These are phyloP conservation scores for Diplodia intermedia DNA, from an alignment of 2,329 filamentous ascomycete genomes.

Conservation along the genomic window DNA sequence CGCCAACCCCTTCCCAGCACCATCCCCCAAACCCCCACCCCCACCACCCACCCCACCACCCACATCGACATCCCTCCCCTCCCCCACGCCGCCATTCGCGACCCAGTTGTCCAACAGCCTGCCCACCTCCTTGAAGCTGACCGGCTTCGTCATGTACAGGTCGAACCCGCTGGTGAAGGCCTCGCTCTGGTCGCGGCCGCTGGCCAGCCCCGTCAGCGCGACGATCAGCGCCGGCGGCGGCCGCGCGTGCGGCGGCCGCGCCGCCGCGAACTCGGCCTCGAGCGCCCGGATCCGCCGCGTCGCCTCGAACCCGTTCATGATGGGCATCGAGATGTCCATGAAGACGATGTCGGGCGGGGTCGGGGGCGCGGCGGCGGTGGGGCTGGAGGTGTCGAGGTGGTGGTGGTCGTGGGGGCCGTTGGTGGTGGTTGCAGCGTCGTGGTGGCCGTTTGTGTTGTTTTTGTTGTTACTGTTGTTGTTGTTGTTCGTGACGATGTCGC, in stretches of 20 bases:
- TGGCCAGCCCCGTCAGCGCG: slow-evolving; percentile 55
- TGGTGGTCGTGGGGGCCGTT: too few relatives aligned
- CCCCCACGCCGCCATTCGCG: slow-evolving; percentile 34
- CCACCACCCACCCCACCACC: neutral
- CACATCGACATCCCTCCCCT: neutral
- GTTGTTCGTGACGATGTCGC: neutral
- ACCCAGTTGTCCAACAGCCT: slow-evolving; percentile 49
- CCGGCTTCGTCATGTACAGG: slow-evolving; percentile 57
- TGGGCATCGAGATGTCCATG: slow-evolving; percentile 59
- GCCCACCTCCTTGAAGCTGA: slow-evolving; percentile 54
- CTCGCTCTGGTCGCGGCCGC: slow-evolving; percentile 53
- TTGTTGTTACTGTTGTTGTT: neutral
- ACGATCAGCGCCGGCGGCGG: slow-evolving; percentile 48
- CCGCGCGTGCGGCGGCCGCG: neutral
- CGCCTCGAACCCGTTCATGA: slow-evolving; percentile 55
- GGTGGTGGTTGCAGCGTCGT: too few relatives aligned
- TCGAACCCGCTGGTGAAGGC: slow-evolving; percentile 54
- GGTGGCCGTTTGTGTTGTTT: neutral
- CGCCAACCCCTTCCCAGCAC: neutral
- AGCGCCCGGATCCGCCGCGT: slow-evolving; percentile 52
- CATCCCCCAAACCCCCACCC: slow-evolving; percentile 19
- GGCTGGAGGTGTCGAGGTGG: neutral
- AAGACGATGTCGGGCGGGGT: slow-evolving; percentile 48
- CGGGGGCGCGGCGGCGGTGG: neutral
- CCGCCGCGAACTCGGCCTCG: slow-evolving; percentile 33